Percentiles rank a stretch among this genome's conserved stretches.
Conservation (phyloP, 805 yeast genomes). For the Myxozyma udenii region DNA sequence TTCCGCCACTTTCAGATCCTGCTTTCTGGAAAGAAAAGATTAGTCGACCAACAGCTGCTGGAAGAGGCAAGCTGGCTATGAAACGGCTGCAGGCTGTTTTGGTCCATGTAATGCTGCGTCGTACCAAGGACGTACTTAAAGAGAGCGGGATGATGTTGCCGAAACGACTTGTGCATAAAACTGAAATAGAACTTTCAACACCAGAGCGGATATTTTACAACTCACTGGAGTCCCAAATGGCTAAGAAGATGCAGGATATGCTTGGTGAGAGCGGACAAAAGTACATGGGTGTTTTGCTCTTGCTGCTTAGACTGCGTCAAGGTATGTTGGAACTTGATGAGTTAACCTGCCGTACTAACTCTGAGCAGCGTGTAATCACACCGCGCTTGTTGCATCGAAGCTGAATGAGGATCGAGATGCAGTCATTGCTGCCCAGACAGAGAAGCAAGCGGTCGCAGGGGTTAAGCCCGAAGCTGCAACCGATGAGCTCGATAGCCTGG, state of each 20-base stretch:
- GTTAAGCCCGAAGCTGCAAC: not conserved
- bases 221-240: slow-evolving; percentile 48
- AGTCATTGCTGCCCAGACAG: slow-evolving; percentile 12
- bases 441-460: not conserved
- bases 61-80: slow-evolving; percentile 31
- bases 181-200: slow-evolving; percentile 49
- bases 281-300: slow-evolving; percentile 62
- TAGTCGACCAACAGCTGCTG: slow-evolving; percentile 32
- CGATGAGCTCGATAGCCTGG: slow-evolving; percentile 35
- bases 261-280: slow-evolving; percentile 34
- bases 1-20: slow-evolving; percentile 33
- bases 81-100: slow-evolving; percentile 35
- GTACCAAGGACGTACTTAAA: slow-evolving; percentile 44
- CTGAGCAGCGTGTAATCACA: slow-evolving; percentile 19
- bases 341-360: slow-evolving; percentile 32
- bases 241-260: slow-evolving; percentile 28
- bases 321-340: slow-evolving; percentile 36
- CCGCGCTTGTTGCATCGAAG: slow-evolving; percentile 35
- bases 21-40: slow-evolving; percentile 34
- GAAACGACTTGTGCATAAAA: slow-evolving; percentile 36
- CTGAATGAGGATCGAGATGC: slow-evolving; percentile 37
- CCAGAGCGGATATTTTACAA: slow-evolving; percentile 58
- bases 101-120: slow-evolving; percentile 44
- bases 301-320: slow-evolving; percentile 77
- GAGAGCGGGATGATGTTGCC: slow-evolving; percentile 42